A percentile compares a stretch with the other conserved stretches of the same genome.
These are phyloP conservation scores for Mycena indigotica DNA, from an alignment of 768 basidiomycete genomes.

Conservation along the genomic window DNA sequence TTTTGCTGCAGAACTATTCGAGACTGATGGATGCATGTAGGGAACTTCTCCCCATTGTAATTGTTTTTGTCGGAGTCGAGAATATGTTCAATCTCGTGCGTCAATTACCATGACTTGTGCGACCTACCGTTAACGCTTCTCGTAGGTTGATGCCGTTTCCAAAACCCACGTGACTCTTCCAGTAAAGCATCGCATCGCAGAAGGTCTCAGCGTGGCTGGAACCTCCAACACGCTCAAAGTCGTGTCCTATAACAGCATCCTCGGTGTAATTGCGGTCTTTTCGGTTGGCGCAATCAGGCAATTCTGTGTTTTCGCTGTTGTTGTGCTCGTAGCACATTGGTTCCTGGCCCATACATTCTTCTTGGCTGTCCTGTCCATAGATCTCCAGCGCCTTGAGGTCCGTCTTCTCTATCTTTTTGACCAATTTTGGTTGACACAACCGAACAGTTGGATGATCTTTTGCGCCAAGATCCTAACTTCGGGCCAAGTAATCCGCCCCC, in stretches of 20 bases:
- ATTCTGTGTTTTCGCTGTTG: conserved; percentile 91
- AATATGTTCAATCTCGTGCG: conserved; percentile 95
- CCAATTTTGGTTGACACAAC: conserved; percentile 14
- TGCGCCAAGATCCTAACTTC: conserved; percentile 68
- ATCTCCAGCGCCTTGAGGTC: conserved; percentile 90
- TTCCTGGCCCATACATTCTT: conserved; percentile 97
- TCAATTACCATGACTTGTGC: conserved; percentile 15
- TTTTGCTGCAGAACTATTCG: conserved; percentile 1
- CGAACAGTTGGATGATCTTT: conserved; percentile 76
- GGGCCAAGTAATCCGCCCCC: conserved; percentile 43
- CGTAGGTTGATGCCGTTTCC: conserved; percentile 80
- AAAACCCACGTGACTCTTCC: conserved; percentile 84
- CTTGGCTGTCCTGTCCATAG: conserved; percentile 91
- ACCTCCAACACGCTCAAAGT: conserved; percentile 93
- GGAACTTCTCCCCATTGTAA: conserved; percentile 90
- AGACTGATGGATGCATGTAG: conserved; percentile 40
- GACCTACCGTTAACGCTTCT: conserved; percentile 31
- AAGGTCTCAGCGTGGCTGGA: conserved; percentile 86
- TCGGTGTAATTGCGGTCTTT: conserved; percentile 74
- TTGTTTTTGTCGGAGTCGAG: conserved; percentile 93
- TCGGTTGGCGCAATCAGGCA: conserved; percentile 83
- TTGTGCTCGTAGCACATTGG: conserved; percentile 96
- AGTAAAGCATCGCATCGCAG: conserved; percentile 89
- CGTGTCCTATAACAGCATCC: conserved; percentile 78
- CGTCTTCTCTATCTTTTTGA: conserved; percentile 21